These are phyloP conservation scores for Hypholoma fasciculare DNA, from an alignment of 768 basidiomycete species.

Conservation along the genomic window DNA sequence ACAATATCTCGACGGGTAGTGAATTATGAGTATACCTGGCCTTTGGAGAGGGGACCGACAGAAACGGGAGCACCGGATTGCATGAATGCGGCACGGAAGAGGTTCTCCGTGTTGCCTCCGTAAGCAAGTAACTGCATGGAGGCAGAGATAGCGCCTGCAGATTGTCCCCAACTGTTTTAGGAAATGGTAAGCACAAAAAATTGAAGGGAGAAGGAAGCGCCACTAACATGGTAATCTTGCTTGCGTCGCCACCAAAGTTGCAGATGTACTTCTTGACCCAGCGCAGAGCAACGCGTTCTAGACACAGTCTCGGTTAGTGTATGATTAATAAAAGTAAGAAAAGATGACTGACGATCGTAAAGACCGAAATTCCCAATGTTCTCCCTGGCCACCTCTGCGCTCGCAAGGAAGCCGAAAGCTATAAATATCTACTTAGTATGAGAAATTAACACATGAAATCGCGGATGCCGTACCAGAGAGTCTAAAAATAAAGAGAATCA, in stretches of 20 bases:
- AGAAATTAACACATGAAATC: slow-evolving; percentile 22
- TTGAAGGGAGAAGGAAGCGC: neutral
- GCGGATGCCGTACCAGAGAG: neutral
- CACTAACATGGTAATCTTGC: slow-evolving; percentile 56
- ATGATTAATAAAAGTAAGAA: neutral
- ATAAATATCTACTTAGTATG: slow-evolving; percentile 25
- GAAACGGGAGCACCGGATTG: slow-evolving; percentile 48
- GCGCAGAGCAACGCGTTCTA: slow-evolving; percentile 56
- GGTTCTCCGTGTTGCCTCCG: slow-evolving; percentile 40
- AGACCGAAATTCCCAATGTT: slow-evolving; percentile 66
- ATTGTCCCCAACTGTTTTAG: slow-evolving; percentile 37
- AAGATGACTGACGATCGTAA: slow-evolving; percentile 50
- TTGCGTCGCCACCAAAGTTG: slow-evolving; percentile 65
- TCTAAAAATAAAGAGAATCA: neutral
- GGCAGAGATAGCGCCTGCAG: slow-evolving; percentile 54
- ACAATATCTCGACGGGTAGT: neutral
- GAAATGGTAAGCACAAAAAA: neutral
- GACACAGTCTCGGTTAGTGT: neutral
- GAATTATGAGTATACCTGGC: slow-evolving; percentile 18
- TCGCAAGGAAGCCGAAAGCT: slow-evolving; percentile 47
- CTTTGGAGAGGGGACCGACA: slow-evolving; percentile 39
- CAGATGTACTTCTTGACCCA: slow-evolving; percentile 70
- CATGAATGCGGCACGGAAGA: slow-evolving; percentile 55
- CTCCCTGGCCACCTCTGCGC: slow-evolving; percentile 50
- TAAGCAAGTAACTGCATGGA: slow-evolving; percentile 50